These are phyloP conservation scores for Leishmania tropica DNA, from an alignment of 208 protist genomes.

Conservation along the genomic window DNA sequence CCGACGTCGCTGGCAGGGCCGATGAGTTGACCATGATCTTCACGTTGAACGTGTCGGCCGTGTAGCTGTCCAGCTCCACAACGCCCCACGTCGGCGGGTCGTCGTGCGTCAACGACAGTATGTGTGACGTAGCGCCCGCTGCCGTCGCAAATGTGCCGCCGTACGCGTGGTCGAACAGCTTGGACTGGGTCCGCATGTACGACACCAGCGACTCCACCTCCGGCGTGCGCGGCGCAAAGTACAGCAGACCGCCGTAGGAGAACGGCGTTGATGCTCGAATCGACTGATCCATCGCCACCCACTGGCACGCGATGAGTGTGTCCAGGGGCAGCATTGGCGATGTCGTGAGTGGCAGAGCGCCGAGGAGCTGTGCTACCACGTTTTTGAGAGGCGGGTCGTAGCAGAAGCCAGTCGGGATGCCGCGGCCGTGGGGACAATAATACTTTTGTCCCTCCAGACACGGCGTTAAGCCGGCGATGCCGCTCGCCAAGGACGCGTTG, in stretches of 20 bases:
- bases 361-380: neutral
- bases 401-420: constrained; percentile 33
- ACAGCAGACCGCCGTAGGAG: constrained; percentile 43
- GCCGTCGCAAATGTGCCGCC: constrained; percentile 32
- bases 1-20: constrained; percentile 18
- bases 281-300: constrained; percentile 33
- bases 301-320: constrained; percentile 54
- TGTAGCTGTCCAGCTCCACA: constrained; percentile 21
- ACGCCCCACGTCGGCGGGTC: constrained; percentile 26
- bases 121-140: constrained; percentile 10
- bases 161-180: constrained; percentile 50
- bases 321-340: constrained; percentile 41
- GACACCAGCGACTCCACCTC: constrained; percentile 38
- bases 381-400: constrained; percentile 11
- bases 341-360: neutral
- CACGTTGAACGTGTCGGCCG: constrained; percentile 15
- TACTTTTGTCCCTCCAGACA: constrained; percentile 8
- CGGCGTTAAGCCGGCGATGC: constrained; percentile 13
- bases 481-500: constrained; percentile 3
- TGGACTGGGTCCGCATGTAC: constrained; percentile 26
- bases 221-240: constrained; percentile 43
- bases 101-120: constrained; percentile 6
- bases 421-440: constrained; percentile 31
- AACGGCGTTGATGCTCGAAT: constrained; percentile 12
- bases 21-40: constrained; percentile 34